Evolutionary conservation across 2,329 filamentous ascomycete species (phyloP).

Genomic region (Botrytis hyacinthi): DNA sequence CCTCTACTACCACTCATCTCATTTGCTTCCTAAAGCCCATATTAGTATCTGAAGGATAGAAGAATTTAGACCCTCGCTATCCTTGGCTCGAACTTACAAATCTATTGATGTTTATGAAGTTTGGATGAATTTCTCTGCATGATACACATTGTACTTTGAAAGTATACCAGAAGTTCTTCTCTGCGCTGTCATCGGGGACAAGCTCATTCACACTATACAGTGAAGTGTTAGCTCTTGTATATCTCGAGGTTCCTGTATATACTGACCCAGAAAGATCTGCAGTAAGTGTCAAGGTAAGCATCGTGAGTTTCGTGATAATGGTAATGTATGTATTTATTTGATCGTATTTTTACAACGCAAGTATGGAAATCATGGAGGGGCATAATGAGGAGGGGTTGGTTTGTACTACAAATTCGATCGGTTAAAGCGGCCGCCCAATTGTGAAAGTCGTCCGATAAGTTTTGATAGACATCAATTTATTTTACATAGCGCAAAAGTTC

Average conservation of each 20-base stretch:
- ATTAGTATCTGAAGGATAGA: not conserved
- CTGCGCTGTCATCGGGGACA: slow-evolving; percentile 76
- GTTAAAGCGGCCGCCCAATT: slow-evolving; percentile 24
- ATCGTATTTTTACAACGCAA: not conserved
- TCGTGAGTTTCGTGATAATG: slow-evolving; percentile 23
- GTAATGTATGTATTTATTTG: not conserved
- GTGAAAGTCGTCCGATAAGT: slow-evolving; percentile 10
- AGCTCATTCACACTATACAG: slow-evolving; percentile 78
- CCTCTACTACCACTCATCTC: slow-evolving; percentile 91
- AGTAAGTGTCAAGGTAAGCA: slow-evolving; percentile 65
- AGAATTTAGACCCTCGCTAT: too few species aligned
- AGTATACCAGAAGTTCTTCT: slow-evolving; percentile 89
- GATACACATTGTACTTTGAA: slow-evolving; percentile 99
- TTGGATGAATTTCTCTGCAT: slow-evolving; percentile 86
- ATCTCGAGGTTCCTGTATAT: not conserved
- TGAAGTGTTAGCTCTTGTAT: slow-evolving; percentile 7
- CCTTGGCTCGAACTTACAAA: slow-evolving; percentile 57
- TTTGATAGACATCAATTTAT: slow-evolving; percentile 11
- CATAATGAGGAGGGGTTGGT: slow-evolving; percentile 14
- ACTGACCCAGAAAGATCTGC: slow-evolving; percentile 69
- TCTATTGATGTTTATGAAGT: slow-evolving; percentile 80
- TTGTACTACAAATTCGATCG: not conserved
- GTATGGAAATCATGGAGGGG: slow-evolving; percentile 13
- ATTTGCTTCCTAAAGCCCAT: slow-evolving; percentile 66
- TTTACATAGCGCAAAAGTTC: slow-evolving; percentile 5